Conservation (phyloP, 768 basidiomycete species). For the Dacryopinax primogenitus region DNA sequence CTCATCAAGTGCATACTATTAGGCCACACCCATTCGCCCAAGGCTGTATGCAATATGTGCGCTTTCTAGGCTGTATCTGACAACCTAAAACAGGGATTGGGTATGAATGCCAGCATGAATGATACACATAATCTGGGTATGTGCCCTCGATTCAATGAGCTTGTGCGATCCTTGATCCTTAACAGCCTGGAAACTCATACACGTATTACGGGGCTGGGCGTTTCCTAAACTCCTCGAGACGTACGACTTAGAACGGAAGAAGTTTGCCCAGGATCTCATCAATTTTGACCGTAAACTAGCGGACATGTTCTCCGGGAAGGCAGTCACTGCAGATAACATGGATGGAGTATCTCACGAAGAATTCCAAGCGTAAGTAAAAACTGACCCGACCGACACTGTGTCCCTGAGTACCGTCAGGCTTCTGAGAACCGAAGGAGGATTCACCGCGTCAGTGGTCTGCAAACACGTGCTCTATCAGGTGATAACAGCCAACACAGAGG, state of each 20-base stretch:
- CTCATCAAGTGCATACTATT: too few species aligned
- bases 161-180: constrained; percentile 25
- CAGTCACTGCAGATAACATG: constrained; percentile 35
- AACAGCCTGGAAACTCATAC: constrained; percentile 18
- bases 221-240: constrained; percentile 30
- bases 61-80: neutral
- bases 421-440: constrained; percentile 42
- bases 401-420: constrained; percentile 24
- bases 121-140: constrained; percentile 31
- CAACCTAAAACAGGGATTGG: neutral
- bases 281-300: constrained; percentile 9
- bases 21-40: constrained; percentile 16
- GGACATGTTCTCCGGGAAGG: constrained; percentile 33
- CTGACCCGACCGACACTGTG: neutral
- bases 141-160: constrained; percentile 29
- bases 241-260: constrained; percentile 36
- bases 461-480: neutral
- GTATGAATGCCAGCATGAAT: constrained; percentile 17
- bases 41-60: constrained; percentile 11
- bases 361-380: constrained; percentile 31
- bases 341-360: constrained; percentile 39
- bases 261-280: constrained; percentile 35
- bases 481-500: constrained; percentile 26
- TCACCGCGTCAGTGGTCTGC: constrained; percentile 26
- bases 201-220: constrained; percentile 27